Base-by-base conservation (phyloP, 148 eudicot species). In the Nyssa sinensis region DNA sequence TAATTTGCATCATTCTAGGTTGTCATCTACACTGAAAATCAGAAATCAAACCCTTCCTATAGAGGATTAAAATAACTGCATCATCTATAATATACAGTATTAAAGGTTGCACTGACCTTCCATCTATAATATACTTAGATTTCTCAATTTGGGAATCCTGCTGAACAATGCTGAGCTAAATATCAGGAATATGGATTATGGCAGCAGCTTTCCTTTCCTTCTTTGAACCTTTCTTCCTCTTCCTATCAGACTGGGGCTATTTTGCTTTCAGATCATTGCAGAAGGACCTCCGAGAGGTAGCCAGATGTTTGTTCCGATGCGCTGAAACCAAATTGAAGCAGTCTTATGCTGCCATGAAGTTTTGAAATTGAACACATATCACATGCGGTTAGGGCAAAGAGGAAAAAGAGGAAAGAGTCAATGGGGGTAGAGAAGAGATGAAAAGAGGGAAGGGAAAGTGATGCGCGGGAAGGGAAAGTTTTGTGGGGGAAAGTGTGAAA, bases 161-260 rank as follows among this genome's bases (percentile, higher is more conserved):
- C 57, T 41, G 30, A 27, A 37, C 4, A n/a, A 33, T 28, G 27
- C 17, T 51, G 76, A 83, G 59, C 83, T 80, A 86, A 49, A 79
- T 76, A 66, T 85, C 90, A n/a, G n/a, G n/a, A n/a, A n/a, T n/a
- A n/a, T n/a, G n/a, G n/a, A n/a, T n/a, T n/a, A n/a, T n/a, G n/a
- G 88, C 37, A 59, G 82, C 76, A 67, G 86, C 83, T 82, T 72
- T 86, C 67, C 88, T 93, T 68, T 93, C 98, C 75, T 83, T 93
- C 67, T 81, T 88, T 34, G 83, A 27, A 66, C 79, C 85, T 80
- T 88, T 94, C 83, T 80, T 90, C 70, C 93, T 77, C 80, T 84
- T 94, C 79, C 85, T 88, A 63, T 94, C 98, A 28, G 93, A 81
- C 71, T 77, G 89, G 58, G 98, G 97, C 71, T 94, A 97, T 81